A percentile compares a stretch with the other conserved stretches of the same genome.
Conservation (phyloP, 345 rosid genomes). For the Hypericum perforatum region DNA sequence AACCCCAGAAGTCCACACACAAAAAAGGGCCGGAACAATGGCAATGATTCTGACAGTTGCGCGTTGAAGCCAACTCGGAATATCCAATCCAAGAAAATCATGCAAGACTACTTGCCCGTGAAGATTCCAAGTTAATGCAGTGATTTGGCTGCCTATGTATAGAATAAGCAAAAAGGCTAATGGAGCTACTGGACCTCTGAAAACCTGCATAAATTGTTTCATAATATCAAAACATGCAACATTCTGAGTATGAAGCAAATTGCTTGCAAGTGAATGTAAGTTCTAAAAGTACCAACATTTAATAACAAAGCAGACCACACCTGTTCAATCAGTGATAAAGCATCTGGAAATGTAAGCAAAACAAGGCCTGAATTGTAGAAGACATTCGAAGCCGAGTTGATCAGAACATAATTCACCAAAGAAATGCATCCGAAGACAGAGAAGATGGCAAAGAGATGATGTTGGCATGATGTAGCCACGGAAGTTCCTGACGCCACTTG, state of each 20-base stretch:
- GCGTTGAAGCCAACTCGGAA: constrained; percentile 91
- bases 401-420: constrained; percentile 62
- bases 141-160: constrained; percentile 62
- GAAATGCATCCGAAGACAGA: constrained; percentile 63
- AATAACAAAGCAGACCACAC: constrained; percentile 23
- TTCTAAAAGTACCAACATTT: constrained; percentile 2
- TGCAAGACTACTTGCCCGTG: constrained; percentile 70
- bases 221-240: background rate
- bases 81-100: constrained; percentile 65
- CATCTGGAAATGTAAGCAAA: constrained; percentile 82
- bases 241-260: constrained; percentile 4
- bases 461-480: constrained; percentile 49
- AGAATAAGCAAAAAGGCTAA: constrained; percentile 48
- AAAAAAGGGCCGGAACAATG: constrained; percentile 72
- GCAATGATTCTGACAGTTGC: constrained; percentile 73
- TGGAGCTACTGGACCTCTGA: constrained; percentile 56
- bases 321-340: constrained; percentile 85
- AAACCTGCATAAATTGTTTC: constrained; percentile 41
- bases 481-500: constrained; percentile 36
- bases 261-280: background rate
- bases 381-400: constrained; percentile 76
- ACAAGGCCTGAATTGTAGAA: constrained; percentile 65
- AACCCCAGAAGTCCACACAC: constrained; percentile 84
- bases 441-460: constrained; percentile 65
- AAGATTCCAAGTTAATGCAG: constrained; percentile 71